phyloP scores from a whole-genome alignment of 2,329 filamentous ascomycete species.

The Pleurostoma richardsiae region DNA sequence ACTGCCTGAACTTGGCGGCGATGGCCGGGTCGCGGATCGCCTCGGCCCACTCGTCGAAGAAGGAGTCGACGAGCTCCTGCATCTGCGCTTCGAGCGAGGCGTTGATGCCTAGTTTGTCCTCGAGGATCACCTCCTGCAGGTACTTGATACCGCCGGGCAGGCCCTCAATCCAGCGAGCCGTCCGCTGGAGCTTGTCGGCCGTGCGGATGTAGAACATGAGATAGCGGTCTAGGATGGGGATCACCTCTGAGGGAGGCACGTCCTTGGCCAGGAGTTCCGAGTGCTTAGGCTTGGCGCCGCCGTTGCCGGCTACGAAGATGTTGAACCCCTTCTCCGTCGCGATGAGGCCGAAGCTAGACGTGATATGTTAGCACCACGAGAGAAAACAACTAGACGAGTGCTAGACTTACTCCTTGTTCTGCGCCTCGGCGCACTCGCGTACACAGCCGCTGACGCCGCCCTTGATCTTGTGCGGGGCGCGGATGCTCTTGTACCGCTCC shows the following conservation, averaged over 20 bases:
- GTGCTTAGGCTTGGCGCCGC: slow-evolving; percentile 79
- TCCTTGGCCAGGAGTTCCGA: slow-evolving; percentile 82
- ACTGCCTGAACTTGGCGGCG: slow-evolving; percentile 70
- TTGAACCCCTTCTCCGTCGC: slow-evolving; percentile 93
- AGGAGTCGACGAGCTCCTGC: slow-evolving; percentile 75
- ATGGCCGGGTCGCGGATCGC: slow-evolving; percentile 66
- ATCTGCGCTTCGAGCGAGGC: slow-evolving; percentile 83
- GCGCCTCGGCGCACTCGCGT: slow-evolving; percentile 87
- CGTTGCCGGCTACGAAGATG: slow-evolving; percentile 85
- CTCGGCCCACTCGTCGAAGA: slow-evolving; percentile 91
- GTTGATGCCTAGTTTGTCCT: slow-evolving; percentile 82
- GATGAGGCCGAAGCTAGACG: slow-evolving; percentile 72
- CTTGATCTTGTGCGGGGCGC: slow-evolving; percentile 88
- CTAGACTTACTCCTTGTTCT: slow-evolving; percentile 73
- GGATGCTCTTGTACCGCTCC: slow-evolving; percentile 86
- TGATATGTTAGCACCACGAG: slow-evolving; percentile 6
- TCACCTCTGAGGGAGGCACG: slow-evolving; percentile 74
- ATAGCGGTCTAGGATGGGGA: slow-evolving; percentile 82
- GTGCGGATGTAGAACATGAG: slow-evolving; percentile 93
- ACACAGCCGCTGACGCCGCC: slow-evolving; percentile 87
- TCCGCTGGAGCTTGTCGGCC: slow-evolving; percentile 83
- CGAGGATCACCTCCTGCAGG: slow-evolving; percentile 73
- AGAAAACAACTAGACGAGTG: background rate
- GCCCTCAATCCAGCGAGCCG: slow-evolving; percentile 80
- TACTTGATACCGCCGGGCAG: slow-evolving; percentile 82